phyloP scores from a whole-genome alignment of 129 eudicot genomes.

The Arctium minus region DNA sequence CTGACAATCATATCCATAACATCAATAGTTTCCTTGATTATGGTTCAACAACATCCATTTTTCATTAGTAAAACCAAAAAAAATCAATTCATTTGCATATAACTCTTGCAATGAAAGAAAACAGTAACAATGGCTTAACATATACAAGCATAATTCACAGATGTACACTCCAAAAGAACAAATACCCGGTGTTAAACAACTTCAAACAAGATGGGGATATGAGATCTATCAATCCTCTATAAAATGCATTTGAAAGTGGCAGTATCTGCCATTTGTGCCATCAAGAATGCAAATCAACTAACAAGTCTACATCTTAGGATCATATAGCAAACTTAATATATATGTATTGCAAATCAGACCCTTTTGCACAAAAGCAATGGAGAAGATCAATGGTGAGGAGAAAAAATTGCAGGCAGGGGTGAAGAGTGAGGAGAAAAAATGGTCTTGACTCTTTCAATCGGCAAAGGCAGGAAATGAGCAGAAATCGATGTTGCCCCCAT shows the following conservation, averaged over 20 bases:
- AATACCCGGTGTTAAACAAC: slow-evolving; percentile 91
- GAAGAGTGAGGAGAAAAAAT: neutral
- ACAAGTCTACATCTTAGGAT: neutral
- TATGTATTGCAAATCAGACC: neutral
- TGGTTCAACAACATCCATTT: too few relatives aligned
- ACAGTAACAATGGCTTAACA: neutral
- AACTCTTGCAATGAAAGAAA: too few relatives aligned
- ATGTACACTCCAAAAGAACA: neutral
- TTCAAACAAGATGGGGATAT: slow-evolving; percentile 94
- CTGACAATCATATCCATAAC: too few relatives aligned
- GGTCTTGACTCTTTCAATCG: neutral
- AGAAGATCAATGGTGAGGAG: neutral
- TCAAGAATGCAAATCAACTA: slow-evolving; percentile 14
- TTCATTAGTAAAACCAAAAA: too few relatives aligned
- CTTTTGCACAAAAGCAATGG: neutral
- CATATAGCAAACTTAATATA: neutral
- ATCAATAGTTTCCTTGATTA: too few relatives aligned
- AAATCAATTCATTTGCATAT: too few relatives aligned
- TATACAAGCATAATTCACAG: neutral
- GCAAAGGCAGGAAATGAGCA: neutral
- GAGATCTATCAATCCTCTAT: slow-evolving; percentile 90
- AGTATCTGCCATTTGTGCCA: slow-evolving; percentile 51
- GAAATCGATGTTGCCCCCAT: too few relatives aligned
- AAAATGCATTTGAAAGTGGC: slow-evolving; percentile 92
- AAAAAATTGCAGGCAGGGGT: neutral